Conservation (phyloP, 192 early-diverging fungal species). For the Oehlia diaphana region DNA sequence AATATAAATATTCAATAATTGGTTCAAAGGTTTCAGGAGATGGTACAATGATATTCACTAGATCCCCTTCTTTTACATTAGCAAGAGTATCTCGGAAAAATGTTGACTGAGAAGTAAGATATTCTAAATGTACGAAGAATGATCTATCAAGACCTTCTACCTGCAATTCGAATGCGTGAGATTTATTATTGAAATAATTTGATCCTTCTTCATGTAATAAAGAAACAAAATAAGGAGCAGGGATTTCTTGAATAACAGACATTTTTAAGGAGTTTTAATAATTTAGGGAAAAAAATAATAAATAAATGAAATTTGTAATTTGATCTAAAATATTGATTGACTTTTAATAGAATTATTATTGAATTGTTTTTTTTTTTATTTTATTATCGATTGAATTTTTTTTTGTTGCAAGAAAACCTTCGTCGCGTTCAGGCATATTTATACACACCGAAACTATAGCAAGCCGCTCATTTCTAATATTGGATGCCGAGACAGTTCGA, state of each 20-base stretch:
- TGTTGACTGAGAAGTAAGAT: neutral
- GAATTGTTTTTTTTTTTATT: neutral
- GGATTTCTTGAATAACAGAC: neutral
- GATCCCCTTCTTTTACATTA: neutral
- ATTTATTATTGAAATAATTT: neutral
- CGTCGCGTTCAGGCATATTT: neutral
- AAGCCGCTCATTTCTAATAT: neutral
- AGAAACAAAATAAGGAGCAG: neutral
- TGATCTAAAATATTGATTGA: too few species aligned
- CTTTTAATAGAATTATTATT: too few species aligned
- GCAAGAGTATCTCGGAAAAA: neutral
- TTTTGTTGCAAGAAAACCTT: neutral
- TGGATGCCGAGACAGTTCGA: neutral
- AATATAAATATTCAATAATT: slow-evolving; percentile 7
- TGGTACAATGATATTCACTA: neutral
- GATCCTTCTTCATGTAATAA: neutral
- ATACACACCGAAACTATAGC: neutral
- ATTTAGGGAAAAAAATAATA: too few species aligned
- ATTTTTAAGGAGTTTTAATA: too few species aligned
- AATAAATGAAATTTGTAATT: too few species aligned
- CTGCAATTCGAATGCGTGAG: neutral
- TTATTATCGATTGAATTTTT: neutral
- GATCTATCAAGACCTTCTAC: neutral
- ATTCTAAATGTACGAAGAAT: neutral
- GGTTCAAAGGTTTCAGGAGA: slow-evolving; percentile 8